Conservation (phyloP, 1,139 yeast genomes). For the Candida frijolesensis region DNA sequence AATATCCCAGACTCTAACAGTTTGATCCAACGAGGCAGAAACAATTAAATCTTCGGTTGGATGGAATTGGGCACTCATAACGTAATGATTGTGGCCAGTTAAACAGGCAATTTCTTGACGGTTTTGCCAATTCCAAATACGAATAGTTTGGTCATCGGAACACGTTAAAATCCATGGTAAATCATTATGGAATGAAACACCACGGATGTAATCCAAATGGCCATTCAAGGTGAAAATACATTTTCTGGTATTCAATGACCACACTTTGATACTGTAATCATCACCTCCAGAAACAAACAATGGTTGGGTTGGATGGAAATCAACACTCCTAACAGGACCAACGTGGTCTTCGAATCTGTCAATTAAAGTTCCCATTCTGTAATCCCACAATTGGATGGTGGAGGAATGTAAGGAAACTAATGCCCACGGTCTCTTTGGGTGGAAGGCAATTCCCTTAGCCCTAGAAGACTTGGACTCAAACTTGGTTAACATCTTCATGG, state of each 20-base stretch:
- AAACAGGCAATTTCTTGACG: constrained; percentile 96
- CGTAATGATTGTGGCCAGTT: constrained; percentile 98
- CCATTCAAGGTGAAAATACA: constrained; percentile 90
- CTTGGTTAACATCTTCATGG: constrained; percentile 96
- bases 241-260: constrained; percentile 92
- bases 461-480: constrained; percentile 98
- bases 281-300: constrained; percentile 97
- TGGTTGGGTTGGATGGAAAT: constrained; percentile 97
- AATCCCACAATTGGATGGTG: constrained; percentile 97
- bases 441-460: constrained; percentile 98
- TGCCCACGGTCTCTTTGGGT: constrained; percentile 96
- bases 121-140: constrained; percentile 99
- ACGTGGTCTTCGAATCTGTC: constrained; percentile 98
- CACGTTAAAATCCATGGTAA: constrained; percentile 97
- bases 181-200: constrained; percentile 93
- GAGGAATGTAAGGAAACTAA: constrained; percentile 93
- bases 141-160: constrained; percentile 96
- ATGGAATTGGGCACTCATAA: constrained; percentile 97
- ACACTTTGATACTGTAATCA: constrained; percentile 91
- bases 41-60: constrained; percentile 94
- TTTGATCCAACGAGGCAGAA: constrained; percentile 94
- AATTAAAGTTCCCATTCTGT: constrained; percentile 97
- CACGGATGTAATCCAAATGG: constrained; percentile 93
- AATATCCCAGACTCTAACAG: constrained; percentile 99
- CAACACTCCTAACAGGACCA: constrained; percentile 95